phyloP scores from a whole-genome alignment of 1,284 basidiomycete genomes.

The Fomitiporia mediterranea region DNA sequence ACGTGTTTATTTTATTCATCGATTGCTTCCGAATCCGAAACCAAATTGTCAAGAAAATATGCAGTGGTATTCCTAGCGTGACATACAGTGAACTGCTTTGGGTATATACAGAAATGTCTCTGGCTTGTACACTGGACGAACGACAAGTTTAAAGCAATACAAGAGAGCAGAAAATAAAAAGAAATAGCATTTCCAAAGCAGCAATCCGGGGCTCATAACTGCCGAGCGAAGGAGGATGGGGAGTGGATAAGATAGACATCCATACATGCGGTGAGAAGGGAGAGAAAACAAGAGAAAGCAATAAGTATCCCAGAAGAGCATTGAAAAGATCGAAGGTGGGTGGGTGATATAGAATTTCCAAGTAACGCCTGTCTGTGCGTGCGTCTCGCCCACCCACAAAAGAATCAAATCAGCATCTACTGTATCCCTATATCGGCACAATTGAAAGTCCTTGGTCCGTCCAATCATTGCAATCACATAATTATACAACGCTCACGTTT shows the following conservation, averaged over 20 bases:
- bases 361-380: neutral
- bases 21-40: neutral
- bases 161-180: constrained; percentile 2
- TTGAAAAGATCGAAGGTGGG: neutral
- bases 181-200: constrained; percentile 5
- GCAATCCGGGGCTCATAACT: neutral
- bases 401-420: neutral
- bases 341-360: neutral
- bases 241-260: neutral
- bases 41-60: neutral
- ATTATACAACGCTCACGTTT: constrained; percentile 44
- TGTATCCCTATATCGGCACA: neutral
- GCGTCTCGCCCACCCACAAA: constrained; percentile 2
- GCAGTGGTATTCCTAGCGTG: neutral
- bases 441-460: neutral
- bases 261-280: neutral
- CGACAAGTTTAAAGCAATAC: neutral
- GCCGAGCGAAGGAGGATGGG: neutral
- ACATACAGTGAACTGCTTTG: neutral
- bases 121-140: constrained; percentile 3
- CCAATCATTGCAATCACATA: constrained; percentile 47
- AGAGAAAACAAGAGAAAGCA: neutral
- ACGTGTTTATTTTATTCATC: too few species aligned
- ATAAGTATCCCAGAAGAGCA: neutral
- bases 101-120: constrained; percentile 1